Conservation (phyloP, 2,329 filamentous ascomycete genomes). For the Blumeria hordei region DNA sequence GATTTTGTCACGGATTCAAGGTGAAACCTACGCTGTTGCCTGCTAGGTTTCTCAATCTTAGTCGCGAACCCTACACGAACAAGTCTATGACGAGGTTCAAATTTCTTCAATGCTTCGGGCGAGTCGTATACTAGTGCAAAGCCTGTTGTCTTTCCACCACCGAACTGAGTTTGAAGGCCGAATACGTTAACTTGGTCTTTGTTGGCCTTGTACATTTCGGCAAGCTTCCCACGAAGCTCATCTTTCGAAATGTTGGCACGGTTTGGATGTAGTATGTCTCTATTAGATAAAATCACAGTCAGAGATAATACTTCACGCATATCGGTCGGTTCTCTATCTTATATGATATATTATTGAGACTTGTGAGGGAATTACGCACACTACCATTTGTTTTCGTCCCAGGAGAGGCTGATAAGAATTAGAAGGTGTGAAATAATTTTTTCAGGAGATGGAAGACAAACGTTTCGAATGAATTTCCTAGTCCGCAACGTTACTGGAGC, state of each 20-base stretch:
- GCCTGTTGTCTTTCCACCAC: conserved; percentile 98
- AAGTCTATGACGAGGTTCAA: conserved; percentile 95
- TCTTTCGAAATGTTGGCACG: conserved; percentile 98
- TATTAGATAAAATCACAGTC: conserved; percentile 20
- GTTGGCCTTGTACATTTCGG: conserved; percentile 89
- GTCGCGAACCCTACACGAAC: conserved; percentile 75
- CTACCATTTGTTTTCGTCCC: conserved; percentile 98
- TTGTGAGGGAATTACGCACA: conserved; percentile 40
- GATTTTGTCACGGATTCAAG: not conserved
- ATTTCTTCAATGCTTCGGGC: conserved; percentile 97
- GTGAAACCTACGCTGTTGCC: conserved; percentile 83
- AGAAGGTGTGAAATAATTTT: no score
- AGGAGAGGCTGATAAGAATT: conserved; percentile 40
- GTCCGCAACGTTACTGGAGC: conserved; percentile 68
- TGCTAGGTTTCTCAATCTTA: conserved; percentile 93
- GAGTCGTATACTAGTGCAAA: conserved; percentile 99
- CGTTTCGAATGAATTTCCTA: conserved; percentile 99
- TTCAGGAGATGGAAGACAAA: not conserved
- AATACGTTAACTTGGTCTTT: conserved; percentile 97
- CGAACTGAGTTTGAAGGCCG: conserved; percentile 93
- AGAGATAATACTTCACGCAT: conserved; percentile 3
- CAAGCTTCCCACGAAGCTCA: conserved; percentile 87
- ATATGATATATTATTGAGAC: conserved; percentile 1
- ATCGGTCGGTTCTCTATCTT: conserved; percentile 1
- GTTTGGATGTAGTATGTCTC: conserved; percentile 98